Base-by-base conservation (phyloP, 305 asterid genomes). In the Solanum hybrid region DNA sequence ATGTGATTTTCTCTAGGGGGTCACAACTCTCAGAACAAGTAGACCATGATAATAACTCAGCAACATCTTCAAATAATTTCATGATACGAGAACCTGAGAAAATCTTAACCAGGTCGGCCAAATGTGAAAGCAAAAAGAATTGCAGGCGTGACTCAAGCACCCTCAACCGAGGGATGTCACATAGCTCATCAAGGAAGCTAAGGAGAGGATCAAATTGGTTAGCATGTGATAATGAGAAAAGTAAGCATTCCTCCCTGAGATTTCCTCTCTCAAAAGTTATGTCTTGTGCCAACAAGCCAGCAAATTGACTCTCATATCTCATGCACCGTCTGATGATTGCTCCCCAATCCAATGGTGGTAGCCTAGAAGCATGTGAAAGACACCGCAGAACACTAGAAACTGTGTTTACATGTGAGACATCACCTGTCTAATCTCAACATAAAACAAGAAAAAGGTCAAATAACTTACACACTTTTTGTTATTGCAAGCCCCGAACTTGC, bases 311-410 rank as follows among this genome's bases (percentile, higher is more conserved):
- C 89, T 96, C 95, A 39, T 94, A 95, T 93, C 94, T 96, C 99
- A 97, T 97, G 95, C 97, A 96, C 83, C 95, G 92, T 89, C 98
- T 94, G 89, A 93, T 87, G 67, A 95, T 90, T 89, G 95, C 90
- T 88, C 96, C 97, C 99, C 99, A 97, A 84, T 97, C 99, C 89
- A 96, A 90, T 28, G 92, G 90, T 57, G 99, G 99, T 93, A 97
- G 93, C 88, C 98, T 94, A 90, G 98, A 94, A 90, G 99, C 96
- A 90, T 64, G 94, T 77, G 98, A 92, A 90, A 97, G 95, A 93
- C 99, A 97, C 89, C 96, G 93, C 91, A 97, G 89, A 89, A 90
- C 96, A 88, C 93, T 93, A 86, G 93, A 91, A 89, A 93, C 91
- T 16, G 95, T 93, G 91, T 91, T 90, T 35, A 90, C 93, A 89